phyloP scores from a whole-genome alignment of 2,329 filamentous ascomycete species.

The Dactylellina cionopaga region DNA sequence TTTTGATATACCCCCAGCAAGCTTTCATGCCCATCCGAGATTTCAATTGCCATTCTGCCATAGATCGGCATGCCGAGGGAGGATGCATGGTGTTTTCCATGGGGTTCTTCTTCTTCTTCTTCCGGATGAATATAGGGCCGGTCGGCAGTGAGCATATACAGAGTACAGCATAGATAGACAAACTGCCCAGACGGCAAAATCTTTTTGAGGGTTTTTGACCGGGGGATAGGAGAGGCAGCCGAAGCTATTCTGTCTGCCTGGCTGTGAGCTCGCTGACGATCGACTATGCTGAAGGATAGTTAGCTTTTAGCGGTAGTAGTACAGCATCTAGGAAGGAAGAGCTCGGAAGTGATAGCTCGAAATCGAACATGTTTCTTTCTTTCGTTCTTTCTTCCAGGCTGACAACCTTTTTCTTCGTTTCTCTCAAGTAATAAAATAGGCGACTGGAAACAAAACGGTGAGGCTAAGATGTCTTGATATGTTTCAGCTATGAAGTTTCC shows the following conservation, averaged over 20 bases:
- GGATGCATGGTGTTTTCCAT: background rate
- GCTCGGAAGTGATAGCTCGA: conserved; percentile 14
- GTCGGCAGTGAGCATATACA: background rate
- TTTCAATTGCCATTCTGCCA: conserved; percentile 42
- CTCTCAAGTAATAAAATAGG: no score
- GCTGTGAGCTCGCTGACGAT: conserved; percentile 3
- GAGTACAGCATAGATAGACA: background rate
- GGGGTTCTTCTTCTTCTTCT: background rate
- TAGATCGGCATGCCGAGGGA: conserved; percentile 36
- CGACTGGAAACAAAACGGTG: conserved; percentile 1
- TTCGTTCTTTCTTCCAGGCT: background rate
- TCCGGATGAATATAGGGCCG: conserved; percentile 29
- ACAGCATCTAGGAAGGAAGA: background rate
- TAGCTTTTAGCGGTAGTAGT: background rate
- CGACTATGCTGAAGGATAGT: background rate
- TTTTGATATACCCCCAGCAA: background rate
- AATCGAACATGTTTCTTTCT: background rate
- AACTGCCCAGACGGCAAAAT: no score
- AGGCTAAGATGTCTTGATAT: no score
- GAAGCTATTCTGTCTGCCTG: background rate
- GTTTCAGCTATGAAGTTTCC: conserved; percentile 29
- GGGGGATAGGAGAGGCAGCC: conserved; percentile 4
- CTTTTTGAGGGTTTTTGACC: no score
- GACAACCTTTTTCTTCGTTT: background rate
- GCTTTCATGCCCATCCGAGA: conserved; percentile 19